A percentile compares a stretch with the other conserved stretches of the same genome.
Evolutionary conservation across 2,329 filamentous ascomycete genomes (phyloP).

Genomic region (Cercospora berteroae): DNA sequence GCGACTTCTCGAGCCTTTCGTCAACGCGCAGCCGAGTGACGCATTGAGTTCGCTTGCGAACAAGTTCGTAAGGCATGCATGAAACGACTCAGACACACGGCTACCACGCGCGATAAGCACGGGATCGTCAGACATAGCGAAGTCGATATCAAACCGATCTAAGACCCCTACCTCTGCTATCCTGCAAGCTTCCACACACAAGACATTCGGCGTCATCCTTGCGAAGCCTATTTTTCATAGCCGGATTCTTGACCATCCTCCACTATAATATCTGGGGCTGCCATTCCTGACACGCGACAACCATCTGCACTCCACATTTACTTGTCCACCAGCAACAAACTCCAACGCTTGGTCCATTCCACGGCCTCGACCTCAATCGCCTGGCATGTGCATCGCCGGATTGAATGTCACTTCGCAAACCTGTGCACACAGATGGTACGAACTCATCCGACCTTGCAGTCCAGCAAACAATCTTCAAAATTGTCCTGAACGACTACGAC

Average conservation of each 20-base stretch:
- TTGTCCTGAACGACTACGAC: slow-evolving; percentile 46
- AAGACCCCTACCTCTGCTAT: neutral
- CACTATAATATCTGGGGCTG: slow-evolving; percentile 8
- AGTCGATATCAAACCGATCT: neutral
- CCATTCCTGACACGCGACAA: slow-evolving; percentile 4
- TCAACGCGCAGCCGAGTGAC: neutral
- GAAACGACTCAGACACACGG: neutral
- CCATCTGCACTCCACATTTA: slow-evolving; percentile 3
- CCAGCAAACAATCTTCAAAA: slow-evolving; percentile 48
- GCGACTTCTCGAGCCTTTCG: slow-evolving; percentile 4
- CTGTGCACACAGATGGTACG: slow-evolving; percentile 53
- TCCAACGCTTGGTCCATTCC: neutral
- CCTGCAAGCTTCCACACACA: slow-evolving; percentile 9
- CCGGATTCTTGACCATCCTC: slow-evolving; percentile 10
- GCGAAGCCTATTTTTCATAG: slow-evolving; percentile 1
- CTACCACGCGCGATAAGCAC: slow-evolving; percentile 5
- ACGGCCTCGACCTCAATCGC: slow-evolving; percentile 3
- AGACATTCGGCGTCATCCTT: slow-evolving; percentile 15
- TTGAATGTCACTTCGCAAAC: slow-evolving; percentile 49
- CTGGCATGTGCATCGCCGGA: slow-evolving; percentile 50
- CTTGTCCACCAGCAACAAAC: slow-evolving; percentile 1
- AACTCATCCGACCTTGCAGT: slow-evolving; percentile 46
- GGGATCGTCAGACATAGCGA: slow-evolving; percentile 1
- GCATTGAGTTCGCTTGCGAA: slow-evolving; percentile 6
- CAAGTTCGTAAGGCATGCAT: slow-evolving; percentile 5